A percentile compares a stretch with the other conserved stretches of the same genome.
phyloP scores from a whole-genome alignment of 1,284 basidiomycete genomes.

The Trametes sp. region DNA sequence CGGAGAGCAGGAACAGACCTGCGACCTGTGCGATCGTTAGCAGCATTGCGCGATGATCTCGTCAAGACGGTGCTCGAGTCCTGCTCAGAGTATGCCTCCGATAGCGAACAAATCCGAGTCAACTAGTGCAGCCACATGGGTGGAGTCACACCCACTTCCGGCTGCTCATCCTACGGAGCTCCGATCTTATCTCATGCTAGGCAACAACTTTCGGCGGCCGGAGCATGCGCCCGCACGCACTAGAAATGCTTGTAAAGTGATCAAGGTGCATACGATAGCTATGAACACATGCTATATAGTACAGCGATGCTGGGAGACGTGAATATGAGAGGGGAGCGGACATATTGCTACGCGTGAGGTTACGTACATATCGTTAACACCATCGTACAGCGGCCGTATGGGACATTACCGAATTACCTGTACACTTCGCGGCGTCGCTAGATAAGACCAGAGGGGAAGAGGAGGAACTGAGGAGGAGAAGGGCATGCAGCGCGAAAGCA shows the following conservation, averaged over 20 bases:
- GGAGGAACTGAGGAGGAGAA: neutral
- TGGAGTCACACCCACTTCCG: too few relatives aligned
- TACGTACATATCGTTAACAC: conserved; percentile 17
- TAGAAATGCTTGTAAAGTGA: neutral
- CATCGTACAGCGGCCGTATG: conserved; percentile 8
- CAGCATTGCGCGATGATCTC: neutral
- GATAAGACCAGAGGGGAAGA: conserved; percentile 2
- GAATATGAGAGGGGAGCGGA: neutral
- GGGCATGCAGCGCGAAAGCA: neutral
- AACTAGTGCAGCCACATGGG: neutral
- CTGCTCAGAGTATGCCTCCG: neutral
- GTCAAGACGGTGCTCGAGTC: neutral
- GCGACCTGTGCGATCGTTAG: neutral
- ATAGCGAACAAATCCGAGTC: neutral
- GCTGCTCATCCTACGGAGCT: neutral
- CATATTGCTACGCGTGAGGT: conserved; percentile 1
- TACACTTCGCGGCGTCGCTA: neutral
- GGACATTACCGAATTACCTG: conserved; percentile 10
- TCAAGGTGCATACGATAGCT: neutral
- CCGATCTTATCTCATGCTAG: neutral
- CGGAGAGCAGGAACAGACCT: neutral
- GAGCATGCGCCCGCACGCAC: too few relatives aligned
- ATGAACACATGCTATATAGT: neutral
- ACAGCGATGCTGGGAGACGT: neutral
- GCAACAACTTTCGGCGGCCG: too few relatives aligned